Percentiles rank a stretch among this genome's conserved stretches.
Conservation (phyloP, 1,284 basidiomycete species). For the Entoloma clypeatum region DNA sequence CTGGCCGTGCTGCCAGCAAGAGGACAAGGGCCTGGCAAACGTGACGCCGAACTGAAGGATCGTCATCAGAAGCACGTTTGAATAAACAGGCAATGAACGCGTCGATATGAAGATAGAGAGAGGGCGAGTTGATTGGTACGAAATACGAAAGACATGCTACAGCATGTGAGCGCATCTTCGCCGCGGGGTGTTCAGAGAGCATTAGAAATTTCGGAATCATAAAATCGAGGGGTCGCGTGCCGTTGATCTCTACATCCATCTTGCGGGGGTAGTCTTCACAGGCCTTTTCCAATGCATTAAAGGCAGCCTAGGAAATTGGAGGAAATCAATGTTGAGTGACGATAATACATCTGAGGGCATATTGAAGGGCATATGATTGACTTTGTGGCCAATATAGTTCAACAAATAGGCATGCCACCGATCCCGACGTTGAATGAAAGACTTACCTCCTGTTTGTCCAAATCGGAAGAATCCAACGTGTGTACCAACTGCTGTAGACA, state of each 20-base stretch:
- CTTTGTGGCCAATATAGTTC: conserved; percentile 4
- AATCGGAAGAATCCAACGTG: conserved; percentile 70
- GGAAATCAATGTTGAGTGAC: conserved; percentile 11
- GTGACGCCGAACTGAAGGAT: conserved; percentile 88
- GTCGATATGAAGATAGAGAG: conserved; percentile 90
- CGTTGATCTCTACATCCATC: conserved; percentile 89
- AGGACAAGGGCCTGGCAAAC: conserved; percentile 96
- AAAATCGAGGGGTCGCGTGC: conserved; percentile 83
- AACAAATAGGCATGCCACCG: too few species aligned
- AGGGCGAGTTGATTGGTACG: conserved; percentile 78
- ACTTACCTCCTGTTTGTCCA: conserved; percentile 81
- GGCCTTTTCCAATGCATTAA: conserved; percentile 92
- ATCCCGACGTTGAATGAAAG: background rate
- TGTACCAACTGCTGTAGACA: conserved; percentile 81
- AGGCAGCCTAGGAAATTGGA: conserved; percentile 67
- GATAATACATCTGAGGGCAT: background rate
- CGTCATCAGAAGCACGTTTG: conserved; percentile 91
- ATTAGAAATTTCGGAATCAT: conserved; percentile 95
- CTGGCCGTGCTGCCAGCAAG: conserved; percentile 88
- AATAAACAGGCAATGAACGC: conserved; percentile 90
- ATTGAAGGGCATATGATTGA: background rate
- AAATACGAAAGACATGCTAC: conserved; percentile 95
- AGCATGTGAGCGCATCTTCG: conserved; percentile 91
- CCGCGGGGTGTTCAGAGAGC: conserved; percentile 77
- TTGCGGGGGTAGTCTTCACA: conserved; percentile 97